Conservation (phyloP, 2,329 filamentous ascomycete genomes). For the Trichoderma brevicompactum region DNA sequence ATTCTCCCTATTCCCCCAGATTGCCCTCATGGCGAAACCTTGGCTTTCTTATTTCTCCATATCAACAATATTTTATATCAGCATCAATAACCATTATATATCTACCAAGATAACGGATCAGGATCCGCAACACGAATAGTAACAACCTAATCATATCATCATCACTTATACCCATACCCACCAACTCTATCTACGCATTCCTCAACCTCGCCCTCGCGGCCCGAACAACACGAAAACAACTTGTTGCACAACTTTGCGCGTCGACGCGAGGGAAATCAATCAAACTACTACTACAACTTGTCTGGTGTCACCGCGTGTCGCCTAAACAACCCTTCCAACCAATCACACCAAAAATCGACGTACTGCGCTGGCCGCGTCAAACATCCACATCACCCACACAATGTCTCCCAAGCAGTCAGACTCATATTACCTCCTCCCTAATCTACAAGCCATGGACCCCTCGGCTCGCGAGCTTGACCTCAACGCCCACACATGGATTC, state of each 20-base stretch:
- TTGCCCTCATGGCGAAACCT: neutral
- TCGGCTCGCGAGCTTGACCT: slow-evolving; percentile 43
- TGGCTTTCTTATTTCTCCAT: neutral
- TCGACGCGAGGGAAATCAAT: slow-evolving; percentile 10
- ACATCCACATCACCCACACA: neutral
- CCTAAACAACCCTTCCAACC: neutral
- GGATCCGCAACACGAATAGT: slow-evolving; percentile 21
- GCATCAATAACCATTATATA: neutral
- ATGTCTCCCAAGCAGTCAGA: slow-evolving; percentile 24
- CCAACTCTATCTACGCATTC: neutral
- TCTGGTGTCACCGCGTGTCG: neutral
- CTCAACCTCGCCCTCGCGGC: neutral
- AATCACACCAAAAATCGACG: neutral
- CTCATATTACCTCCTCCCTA: slow-evolving; percentile 37
- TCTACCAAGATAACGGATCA: slow-evolving; percentile 16
- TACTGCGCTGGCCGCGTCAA: slow-evolving; percentile 26
- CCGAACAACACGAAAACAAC: neutral
- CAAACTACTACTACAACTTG: neutral
- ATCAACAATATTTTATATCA: neutral
- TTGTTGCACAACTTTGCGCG: neutral
- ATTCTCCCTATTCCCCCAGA: slow-evolving; percentile 24
- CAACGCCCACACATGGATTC: slow-evolving; percentile 51
- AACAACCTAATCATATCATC: neutral
- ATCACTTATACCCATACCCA: neutral
- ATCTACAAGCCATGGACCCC: slow-evolving; percentile 41